Conservation (phyloP, 2,329 filamentous ascomycete genomes). For the Ophiostoma pallidulum region DNA sequence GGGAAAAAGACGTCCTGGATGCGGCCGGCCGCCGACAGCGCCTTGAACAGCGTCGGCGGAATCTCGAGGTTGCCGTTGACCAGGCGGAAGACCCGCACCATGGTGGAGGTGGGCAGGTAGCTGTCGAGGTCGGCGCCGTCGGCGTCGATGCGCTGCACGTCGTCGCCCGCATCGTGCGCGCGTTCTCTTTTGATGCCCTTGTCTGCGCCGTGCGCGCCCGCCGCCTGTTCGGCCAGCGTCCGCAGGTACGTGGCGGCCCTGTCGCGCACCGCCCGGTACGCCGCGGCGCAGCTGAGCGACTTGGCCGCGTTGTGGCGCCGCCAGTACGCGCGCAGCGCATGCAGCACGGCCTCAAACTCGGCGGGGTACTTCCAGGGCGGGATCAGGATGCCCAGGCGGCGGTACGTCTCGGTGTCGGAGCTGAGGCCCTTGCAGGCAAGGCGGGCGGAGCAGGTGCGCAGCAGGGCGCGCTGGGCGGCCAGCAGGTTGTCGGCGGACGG, state of each 20-base stretch:
- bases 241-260: slow-evolving; percentile 8
- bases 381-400: slow-evolving; percentile 13
- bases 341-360: slow-evolving; percentile 5
- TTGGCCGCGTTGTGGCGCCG: slow-evolving; percentile 1
- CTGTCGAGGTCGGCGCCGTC: background rate
- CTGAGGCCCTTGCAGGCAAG: slow-evolving; percentile 9
- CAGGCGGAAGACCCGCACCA: slow-evolving; percentile 13
- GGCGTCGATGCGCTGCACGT: too few relatives aligned
- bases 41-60: slow-evolving; percentile 13
- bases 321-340: slow-evolving; percentile 11
- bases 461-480: slow-evolving; percentile 5
- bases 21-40: slow-evolving; percentile 10
- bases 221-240: background rate
- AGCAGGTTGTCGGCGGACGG: background rate
- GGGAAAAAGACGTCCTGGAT: slow-evolving; percentile 13
- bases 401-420: slow-evolving; percentile 13
- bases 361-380: slow-evolving; percentile 6
- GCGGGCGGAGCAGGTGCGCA: slow-evolving; percentile 4
- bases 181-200: background rate
- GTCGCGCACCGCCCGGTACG: slow-evolving; percentile 4
- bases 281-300: slow-evolving; percentile 4
- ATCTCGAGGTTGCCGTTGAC: slow-evolving; percentile 15
- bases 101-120: slow-evolving; percentile 4
- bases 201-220: background rate
- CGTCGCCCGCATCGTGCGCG: too few relatives aligned